Evolutionary conservation across 2,329 filamentous ascomycete species (phyloP), one percentile per base, ranked within the genome.

Genomic region (Didymosphaeria variabile): DNA sequence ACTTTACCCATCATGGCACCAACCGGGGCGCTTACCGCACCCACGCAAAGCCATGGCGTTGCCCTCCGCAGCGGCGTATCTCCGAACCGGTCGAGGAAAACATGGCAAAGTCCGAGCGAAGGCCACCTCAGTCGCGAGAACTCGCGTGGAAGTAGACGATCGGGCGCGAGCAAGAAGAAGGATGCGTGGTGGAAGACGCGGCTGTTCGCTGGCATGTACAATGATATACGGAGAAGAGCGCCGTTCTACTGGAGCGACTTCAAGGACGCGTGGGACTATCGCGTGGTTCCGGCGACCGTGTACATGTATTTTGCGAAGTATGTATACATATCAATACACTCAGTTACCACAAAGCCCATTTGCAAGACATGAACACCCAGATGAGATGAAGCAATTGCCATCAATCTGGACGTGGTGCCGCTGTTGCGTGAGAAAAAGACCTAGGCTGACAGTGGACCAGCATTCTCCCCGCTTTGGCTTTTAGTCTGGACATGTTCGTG

Each of bases 301-400:
- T 96, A 96, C 79, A 97, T 96, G 91, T 97, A 95, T 81, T 97
- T 96, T 85, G 92, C 93, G 65, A 96, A 96, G 92, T 94, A 84
- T 73, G 84, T 72, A 65, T 46, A 45, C 57, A 51, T 57, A 59
- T 53, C 53, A 56, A 58, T 54, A 56, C 38, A 38, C 34, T 23
- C 21, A 17, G 15, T 12, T 13, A 31, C 29, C 17, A 31, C 10
- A 7, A 17, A 17, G 12, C 23, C 23, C 12, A 40, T 9, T n/a
- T 17, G 2, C 5, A 29, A 47, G 45, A 21, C 19, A 19, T 47
- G 45, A 31, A 40, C 36, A 23, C 29, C 21, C 7, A 44, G 15
- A 3, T 38, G 36, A 42, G 40, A 19, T 5, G 26, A n/a, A 26
- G 10, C n/a, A 19, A 12, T 50, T 50, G 42, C 12, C 19, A 45